These are phyloP conservation scores for Cyamopsis tetragonoloba DNA, from an alignment of 306 rosid genomes.

Conservation along the genomic window DNA sequence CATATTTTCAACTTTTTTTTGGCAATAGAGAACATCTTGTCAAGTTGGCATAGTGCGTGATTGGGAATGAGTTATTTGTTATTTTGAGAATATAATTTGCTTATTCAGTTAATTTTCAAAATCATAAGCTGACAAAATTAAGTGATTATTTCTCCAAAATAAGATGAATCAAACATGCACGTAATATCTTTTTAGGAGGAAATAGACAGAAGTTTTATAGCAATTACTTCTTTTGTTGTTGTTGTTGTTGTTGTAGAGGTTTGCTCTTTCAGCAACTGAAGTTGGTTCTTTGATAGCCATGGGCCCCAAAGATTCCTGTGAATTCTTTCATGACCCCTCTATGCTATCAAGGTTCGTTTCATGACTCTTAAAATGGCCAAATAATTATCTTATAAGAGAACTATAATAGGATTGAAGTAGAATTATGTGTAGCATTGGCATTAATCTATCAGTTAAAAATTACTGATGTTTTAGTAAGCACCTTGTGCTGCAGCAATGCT, in stretches of 20 bases:
- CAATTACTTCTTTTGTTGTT: slow-evolving; percentile 20
- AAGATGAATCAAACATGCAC: no score
- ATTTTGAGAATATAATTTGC: no score
- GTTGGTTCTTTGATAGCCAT: slow-evolving; percentile 81
- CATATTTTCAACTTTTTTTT: background rate
- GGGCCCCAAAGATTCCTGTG: slow-evolving; percentile 81
- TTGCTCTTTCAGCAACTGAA: slow-evolving; percentile 80
- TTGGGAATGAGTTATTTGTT: no score
- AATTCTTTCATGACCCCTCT: slow-evolving; percentile 90
- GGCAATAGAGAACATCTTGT: background rate
- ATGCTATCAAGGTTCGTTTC: slow-evolving; percentile 72
- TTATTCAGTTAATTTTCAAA: no score
- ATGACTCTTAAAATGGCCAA: slow-evolving; percentile 5
- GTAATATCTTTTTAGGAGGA: slow-evolving; percentile 1
- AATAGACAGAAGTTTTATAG: slow-evolving; percentile 10
- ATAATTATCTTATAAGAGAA: slow-evolving; percentile 15
- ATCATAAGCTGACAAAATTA: no score
- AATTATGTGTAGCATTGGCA: slow-evolving; percentile 20
- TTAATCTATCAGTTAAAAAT: background rate
- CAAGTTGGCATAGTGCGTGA: no score
- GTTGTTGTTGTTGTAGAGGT: no score
- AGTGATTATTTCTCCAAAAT: no score
- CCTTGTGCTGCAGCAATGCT: slow-evolving; percentile 64
- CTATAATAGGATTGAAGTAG: slow-evolving; percentile 4
- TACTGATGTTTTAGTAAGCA: slow-evolving; percentile 24